A percentile compares a stretch with the other conserved stretches of the same genome.
phyloP scores from a whole-genome alignment of 352 stramenopile genomes.

The Globisporangium sylvaticum region DNA sequence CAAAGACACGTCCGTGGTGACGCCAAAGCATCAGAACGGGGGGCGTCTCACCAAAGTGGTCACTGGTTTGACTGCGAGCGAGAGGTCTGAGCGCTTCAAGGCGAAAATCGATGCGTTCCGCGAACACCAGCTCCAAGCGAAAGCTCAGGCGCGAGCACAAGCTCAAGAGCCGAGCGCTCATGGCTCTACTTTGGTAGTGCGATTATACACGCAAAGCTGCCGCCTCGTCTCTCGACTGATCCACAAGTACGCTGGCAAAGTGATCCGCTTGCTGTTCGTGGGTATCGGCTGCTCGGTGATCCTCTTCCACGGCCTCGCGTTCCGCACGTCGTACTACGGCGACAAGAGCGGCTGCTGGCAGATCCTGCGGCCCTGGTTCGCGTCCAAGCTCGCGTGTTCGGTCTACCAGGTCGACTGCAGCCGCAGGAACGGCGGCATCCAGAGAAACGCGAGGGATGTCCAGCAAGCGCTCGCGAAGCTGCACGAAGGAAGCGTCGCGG shows the following conservation, averaged over 20 bases:
- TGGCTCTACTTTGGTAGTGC: background rate
- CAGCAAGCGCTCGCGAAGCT: conserved; percentile 20
- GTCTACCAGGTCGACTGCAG: conserved; percentile 39
- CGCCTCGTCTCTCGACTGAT: background rate
- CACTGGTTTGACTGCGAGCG: background rate
- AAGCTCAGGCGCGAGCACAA: background rate
- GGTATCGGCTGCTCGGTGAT: conserved; percentile 7
- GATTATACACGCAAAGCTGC: background rate
- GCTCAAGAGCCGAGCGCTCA: background rate
- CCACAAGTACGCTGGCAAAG: conserved; percentile 26
- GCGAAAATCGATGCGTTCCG: conserved; percentile 7
- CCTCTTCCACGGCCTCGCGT: conserved; percentile 16
- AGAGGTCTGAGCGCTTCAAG: conserved; percentile 11
- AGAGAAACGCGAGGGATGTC: conserved; percentile 8
- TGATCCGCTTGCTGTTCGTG: conserved; percentile 22
- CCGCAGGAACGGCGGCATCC: conserved; percentile 1
- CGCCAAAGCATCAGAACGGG: background rate
- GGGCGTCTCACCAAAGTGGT: background rate
- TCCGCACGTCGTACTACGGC: conserved; percentile 15
- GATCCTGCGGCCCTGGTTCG: conserved; percentile 27
- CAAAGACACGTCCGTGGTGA: conserved; percentile 12
- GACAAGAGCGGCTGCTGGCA: conserved; percentile 21
- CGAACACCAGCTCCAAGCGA: conserved; percentile 3
- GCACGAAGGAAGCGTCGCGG: conserved; percentile 22
- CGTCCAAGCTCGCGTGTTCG: conserved; percentile 27